A percentile compares a stretch with the other conserved stretches of the same genome.
phyloP scores from a whole-genome alignment of 176 grass and related monocot genomes.

The Phoenix dactylifera region DNA sequence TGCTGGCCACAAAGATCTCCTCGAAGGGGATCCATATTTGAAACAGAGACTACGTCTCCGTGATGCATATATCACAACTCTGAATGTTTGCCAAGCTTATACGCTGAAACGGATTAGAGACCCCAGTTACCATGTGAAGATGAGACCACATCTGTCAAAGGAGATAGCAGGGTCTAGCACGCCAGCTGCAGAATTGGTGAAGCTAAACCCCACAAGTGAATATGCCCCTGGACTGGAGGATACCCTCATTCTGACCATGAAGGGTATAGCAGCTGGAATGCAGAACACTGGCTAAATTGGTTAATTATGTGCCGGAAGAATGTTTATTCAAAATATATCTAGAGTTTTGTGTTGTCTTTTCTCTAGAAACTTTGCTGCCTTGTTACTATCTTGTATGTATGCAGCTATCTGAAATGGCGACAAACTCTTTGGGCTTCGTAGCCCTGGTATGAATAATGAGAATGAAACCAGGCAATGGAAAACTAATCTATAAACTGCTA shows the following conservation, averaged over 20 bases:
- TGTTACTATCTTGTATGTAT: no score
- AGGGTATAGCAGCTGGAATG: slow-evolving; percentile 93
- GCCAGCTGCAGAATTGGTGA: slow-evolving; percentile 56
- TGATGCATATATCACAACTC: slow-evolving; percentile 72
- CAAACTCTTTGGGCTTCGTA: no score
- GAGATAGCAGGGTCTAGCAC: slow-evolving; percentile 46
- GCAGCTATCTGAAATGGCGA: no score
- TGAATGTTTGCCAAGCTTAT: slow-evolving; percentile 83
- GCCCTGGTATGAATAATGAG: no score
- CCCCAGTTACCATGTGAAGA: slow-evolving; percentile 50
- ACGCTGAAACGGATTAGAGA: slow-evolving; percentile 81
- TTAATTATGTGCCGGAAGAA: no score
- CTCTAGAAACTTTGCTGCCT: no score
- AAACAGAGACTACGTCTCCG: slow-evolving; percentile 76
- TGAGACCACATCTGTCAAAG: slow-evolving; percentile 63
- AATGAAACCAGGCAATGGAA: no score
- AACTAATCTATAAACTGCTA: no score
- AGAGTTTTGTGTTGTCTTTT: no score
- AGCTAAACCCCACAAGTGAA: slow-evolving; percentile 80
- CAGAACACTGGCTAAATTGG: slow-evolving; percentile 81
- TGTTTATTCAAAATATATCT: no score
- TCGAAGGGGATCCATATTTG: slow-evolving; percentile 84
- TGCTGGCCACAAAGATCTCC: slow-evolving; percentile 80
- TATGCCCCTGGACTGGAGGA: slow-evolving; percentile 85
- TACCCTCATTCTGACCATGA: slow-evolving; percentile 96